Evolutionary conservation across 2,329 filamentous ascomycete genomes (phyloP), one percentile per base, ranked within the genome.

Genomic region (Penicillium freii): DNA sequence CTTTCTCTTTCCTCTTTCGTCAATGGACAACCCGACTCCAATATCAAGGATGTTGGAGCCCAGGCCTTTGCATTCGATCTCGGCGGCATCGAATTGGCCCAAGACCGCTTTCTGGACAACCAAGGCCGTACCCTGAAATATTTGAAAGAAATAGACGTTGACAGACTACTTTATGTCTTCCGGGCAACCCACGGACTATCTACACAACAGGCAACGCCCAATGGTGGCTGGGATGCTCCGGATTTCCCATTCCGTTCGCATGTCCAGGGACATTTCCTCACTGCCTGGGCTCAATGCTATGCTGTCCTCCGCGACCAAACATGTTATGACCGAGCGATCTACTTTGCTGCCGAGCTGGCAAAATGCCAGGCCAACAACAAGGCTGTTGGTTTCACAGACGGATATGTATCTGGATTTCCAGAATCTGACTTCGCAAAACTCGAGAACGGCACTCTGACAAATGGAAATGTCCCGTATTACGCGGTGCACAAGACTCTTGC

Each of bases 141-240:
- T 60, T 68, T 82, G 36, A 51, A 43, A 25, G 48, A 42, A 21
- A 33, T 51, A 51, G 48, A 51, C 13, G 48, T 51, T 2, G 48
- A 51, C 36, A 51, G 48, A 43, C 9, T 42, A 21, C 48, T 51
- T 9, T 43, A 51, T 25, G 38, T 76, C 62, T 82, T 82, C 68
- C 73, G 80, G 19, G 60, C 69, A 31, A 82, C 73, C 46, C 80
- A 82, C 55, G 70, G 74, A 19, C 62, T 82, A 0, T 77, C 75
- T 3, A 82, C 80, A 9, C 72, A 78, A 3, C 78, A 77, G 1
- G 81, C 80, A 2, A 59, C 69, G 1, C 48, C 72, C 6, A 80
- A 81, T 47, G 79, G 79, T 2, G 81, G 81, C 2, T 83, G 81
- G 81, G 81, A 84, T 65, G 78, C 78, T 1, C 81, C 81, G 1